phyloP scores from a whole-genome alignment of 1,139 yeast genomes.

The Yamadazyma triangularis region DNA sequence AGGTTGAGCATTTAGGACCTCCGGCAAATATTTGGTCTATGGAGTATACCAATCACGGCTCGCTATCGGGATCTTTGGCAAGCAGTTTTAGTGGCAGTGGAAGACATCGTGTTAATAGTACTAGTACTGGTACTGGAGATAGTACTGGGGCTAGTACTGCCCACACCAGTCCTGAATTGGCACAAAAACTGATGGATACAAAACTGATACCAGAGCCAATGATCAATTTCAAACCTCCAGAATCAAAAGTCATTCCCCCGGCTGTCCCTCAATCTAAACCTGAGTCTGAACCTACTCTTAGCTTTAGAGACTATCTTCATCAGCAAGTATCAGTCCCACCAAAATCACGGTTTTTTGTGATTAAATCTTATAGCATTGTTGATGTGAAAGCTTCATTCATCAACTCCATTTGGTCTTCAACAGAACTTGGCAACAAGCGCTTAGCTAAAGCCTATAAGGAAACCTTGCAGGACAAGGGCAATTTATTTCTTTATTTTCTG shows the following conservation, averaged over 20 bases:
- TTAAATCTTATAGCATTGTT: constrained; percentile 46
- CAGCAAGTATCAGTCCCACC: constrained; percentile 12
- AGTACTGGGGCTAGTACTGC: background rate
- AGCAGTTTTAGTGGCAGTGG: background rate
- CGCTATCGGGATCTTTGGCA: too few species aligned
- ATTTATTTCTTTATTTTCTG: constrained; percentile 49
- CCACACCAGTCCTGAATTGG: background rate
- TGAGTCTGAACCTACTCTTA: background rate
- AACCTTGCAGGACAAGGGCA: constrained; percentile 5
- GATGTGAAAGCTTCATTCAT: constrained; percentile 49
- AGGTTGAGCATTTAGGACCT: constrained; percentile 9
- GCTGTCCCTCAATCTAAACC: too few species aligned
- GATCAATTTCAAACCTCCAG: too few species aligned
- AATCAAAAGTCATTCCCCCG: too few species aligned
- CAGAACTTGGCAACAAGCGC: constrained; percentile 52
- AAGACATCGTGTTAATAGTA: background rate
- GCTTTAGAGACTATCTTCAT: constrained; percentile 21
- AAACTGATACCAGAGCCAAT: too few species aligned
- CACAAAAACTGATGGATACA: too few species aligned
- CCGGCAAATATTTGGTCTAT: constrained; percentile 21
- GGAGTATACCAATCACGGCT: constrained; percentile 7
- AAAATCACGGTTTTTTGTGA: constrained; percentile 46
- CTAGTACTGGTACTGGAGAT: background rate
- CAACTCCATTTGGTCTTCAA: constrained; percentile 56
- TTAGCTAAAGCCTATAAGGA: constrained; percentile 28